Percentiles rank a stretch among this genome's conserved stretches.
These are phyloP conservation scores for Pueraria montana DNA, from an alignment of 306 rosid genomes.

Conservation along the genomic window DNA sequence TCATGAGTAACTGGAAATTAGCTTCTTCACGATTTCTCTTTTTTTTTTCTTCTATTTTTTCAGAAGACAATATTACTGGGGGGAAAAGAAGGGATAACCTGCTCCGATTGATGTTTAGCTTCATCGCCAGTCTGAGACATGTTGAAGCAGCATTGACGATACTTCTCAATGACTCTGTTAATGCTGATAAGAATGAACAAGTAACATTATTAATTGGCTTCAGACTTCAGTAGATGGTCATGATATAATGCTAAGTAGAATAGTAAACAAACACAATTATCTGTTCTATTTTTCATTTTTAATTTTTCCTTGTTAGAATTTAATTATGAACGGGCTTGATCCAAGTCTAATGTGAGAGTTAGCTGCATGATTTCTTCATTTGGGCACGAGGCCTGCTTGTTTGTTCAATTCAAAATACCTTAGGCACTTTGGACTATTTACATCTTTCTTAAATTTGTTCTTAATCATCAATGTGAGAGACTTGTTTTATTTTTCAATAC, in stretches of 20 bases:
- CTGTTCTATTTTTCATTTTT: too few species aligned
- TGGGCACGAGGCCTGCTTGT: not conserved
- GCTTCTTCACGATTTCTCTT: not conserved
- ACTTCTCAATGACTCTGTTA: constrained; percentile 65
- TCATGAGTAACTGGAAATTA: constrained; percentile 9
- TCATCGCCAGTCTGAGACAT: constrained; percentile 45
- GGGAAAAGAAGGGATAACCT: constrained; percentile 62
- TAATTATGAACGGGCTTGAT: too few species aligned
- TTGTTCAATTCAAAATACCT: not conserved
- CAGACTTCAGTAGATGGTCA: not conserved
- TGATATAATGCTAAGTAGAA: not conserved
- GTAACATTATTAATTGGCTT: not conserved
- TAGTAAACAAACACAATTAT: not conserved
- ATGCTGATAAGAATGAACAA: constrained; percentile 54
- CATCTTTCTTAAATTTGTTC: not conserved
- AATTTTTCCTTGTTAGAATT: too few species aligned
- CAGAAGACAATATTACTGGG: not conserved
- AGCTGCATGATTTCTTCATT: not conserved
- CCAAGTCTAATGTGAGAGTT: too few species aligned
- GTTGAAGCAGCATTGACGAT: constrained; percentile 64
- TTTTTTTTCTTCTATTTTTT: not conserved
- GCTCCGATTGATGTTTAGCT: constrained; percentile 62
- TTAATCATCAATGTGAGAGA: not conserved
- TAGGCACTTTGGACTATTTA: not conserved
- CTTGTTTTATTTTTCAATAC: too few species aligned